Evolutionary conservation across 345 rosid genomes (phyloP).

Genomic region (Pugionium dolabratum): DNA sequence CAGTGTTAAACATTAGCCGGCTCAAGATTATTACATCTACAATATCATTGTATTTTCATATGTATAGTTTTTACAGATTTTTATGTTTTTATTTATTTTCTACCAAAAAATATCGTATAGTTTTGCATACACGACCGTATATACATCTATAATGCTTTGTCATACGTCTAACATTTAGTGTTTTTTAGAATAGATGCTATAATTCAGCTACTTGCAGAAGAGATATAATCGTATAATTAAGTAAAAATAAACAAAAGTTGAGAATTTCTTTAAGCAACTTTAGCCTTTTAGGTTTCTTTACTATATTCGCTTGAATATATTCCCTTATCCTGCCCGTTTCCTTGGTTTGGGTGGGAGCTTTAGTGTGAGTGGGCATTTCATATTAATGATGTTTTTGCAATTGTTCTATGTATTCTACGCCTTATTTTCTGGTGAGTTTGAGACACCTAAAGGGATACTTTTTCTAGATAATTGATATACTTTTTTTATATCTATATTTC

Average conservation of each 20-base stretch:
- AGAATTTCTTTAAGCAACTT: slow-evolving; percentile 16
- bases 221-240: slow-evolving; percentile 3
- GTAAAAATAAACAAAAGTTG: slow-evolving; percentile 11
- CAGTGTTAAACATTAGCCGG: too few species aligned
- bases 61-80: too few species aligned
- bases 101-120: too few species aligned
- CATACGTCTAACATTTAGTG: too few species aligned
- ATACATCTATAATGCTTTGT: too few species aligned
- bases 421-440: slow-evolving; percentile 30
- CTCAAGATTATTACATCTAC: too few species aligned
- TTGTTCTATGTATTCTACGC: slow-evolving; percentile 6
- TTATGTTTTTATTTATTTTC: too few species aligned
- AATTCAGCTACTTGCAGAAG: too few species aligned
- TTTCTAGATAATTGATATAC: not conserved
- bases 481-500: not conserved
- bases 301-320: slow-evolving; percentile 34
- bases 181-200: too few species aligned
- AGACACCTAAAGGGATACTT: slow-evolving; percentile 22
- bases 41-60: too few species aligned
- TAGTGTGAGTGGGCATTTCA: slow-evolving; percentile 30
- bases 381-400: slow-evolving; percentile 19
- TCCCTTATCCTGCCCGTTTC: slow-evolving; percentile 28
- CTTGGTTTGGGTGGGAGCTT: slow-evolving; percentile 31
- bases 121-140: too few species aligned
- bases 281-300: slow-evolving; percentile 40